Evolutionary conservation across 768 basidiomycete genomes (phyloP).

Genomic region (Paxillus rubicundulus): DNA sequence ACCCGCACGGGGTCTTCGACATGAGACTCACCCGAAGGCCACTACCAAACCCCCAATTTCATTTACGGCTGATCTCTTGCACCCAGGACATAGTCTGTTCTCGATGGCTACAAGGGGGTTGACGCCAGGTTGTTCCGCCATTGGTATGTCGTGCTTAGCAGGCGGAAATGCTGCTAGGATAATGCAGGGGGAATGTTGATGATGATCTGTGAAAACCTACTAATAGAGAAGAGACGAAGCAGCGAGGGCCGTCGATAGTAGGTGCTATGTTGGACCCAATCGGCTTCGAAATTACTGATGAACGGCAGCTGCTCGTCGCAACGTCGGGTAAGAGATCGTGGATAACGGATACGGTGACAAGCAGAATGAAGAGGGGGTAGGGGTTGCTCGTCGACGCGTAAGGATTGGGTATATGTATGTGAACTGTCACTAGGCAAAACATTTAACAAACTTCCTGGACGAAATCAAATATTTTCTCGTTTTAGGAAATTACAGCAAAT

Average conservation of each 20-base stretch:
- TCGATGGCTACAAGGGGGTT: conserved; percentile 32
- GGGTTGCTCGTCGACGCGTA: neutral
- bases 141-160: neutral
- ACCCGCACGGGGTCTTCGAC: conserved; percentile 3
- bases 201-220: neutral
- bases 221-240: conserved; percentile 1
- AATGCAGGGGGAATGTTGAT: neutral
- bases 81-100: conserved; percentile 76
- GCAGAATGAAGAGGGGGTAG: neutral
- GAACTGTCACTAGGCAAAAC: conserved; percentile 4
- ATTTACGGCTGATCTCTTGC: conserved; percentile 75
- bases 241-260: conserved; percentile 1
- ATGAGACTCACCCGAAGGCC: conserved; percentile 80
- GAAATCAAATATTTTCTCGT: neutral
- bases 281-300: neutral
- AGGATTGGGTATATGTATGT: neutral
- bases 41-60: conserved; percentile 88
- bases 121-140: conserved; percentile 12
- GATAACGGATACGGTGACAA: neutral
- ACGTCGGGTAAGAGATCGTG: neutral
- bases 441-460: neutral
- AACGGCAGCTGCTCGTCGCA: neutral
- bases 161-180: neutral
- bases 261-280: conserved; percentile 3
- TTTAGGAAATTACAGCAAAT: neutral